These are phyloP conservation scores for Podospora pseudopauciseta DNA, from an alignment of 495 filamentous ascomycete genomes.

Conservation along the genomic window DNA sequence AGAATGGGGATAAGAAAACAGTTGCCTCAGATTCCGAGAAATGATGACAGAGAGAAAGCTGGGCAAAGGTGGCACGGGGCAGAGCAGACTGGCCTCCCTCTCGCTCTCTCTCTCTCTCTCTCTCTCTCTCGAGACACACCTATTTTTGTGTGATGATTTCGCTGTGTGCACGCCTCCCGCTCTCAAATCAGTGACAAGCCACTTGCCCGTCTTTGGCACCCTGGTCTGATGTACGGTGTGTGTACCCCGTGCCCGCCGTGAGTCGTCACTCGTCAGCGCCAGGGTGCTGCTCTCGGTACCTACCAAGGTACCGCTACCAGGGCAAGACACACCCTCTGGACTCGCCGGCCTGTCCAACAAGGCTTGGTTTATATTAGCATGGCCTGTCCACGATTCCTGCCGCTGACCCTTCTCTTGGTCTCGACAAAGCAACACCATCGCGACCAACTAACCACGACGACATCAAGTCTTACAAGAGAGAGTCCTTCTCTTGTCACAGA, in stretches of 20 bases:
- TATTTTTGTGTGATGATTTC: too few species aligned
- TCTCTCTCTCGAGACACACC: too few species aligned
- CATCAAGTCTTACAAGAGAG: conserved; percentile 41
- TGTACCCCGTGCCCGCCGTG: neutral
- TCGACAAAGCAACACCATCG: conserved; percentile 45
- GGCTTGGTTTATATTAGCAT: conserved; percentile 24
- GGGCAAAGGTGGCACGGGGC: neutral
- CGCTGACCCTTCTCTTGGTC: conserved; percentile 33
- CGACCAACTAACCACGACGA: conserved; percentile 36
- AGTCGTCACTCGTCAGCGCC: conserved; percentile 4
- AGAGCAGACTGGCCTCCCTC: too few species aligned
- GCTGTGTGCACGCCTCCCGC: too few species aligned
- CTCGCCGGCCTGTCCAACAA: neutral
- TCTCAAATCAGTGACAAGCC: neutral
- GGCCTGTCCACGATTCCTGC: conserved; percentile 20
- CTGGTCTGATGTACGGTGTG: neutral
- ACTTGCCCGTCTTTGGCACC: neutral
- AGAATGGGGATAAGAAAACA: neutral
- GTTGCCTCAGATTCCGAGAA: too few species aligned
- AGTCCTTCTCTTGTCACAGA: conserved; percentile 52
- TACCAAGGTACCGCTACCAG: conserved; percentile 7
- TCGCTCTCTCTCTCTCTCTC: too few species aligned
- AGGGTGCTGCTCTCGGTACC: conserved; percentile 8
- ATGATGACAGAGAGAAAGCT: neutral
- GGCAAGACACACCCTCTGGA: neutral